These are phyloP conservation scores for Rhizoclosmatium sp. DNA, from an alignment of 192 early-diverging fungal species.

Conservation along the genomic window DNA sequence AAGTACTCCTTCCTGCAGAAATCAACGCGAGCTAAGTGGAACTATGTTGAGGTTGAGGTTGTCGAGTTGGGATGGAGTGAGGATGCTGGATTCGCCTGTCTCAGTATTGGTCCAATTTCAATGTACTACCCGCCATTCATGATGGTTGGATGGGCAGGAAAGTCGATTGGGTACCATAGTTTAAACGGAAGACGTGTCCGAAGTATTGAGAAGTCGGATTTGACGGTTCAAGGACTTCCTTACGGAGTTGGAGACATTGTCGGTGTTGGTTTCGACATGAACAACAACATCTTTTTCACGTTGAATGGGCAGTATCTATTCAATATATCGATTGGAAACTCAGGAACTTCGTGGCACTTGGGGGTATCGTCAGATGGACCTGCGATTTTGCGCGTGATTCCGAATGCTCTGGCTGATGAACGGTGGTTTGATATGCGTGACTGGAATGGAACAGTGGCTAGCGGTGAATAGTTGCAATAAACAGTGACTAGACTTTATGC, in stretches of 20 bases:
- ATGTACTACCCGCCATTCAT: conserved; percentile 14
- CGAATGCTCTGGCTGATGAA: not conserved
- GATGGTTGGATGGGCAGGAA: conserved; percentile 2
- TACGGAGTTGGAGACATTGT: conserved; percentile 7
- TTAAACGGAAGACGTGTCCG: not conserved
- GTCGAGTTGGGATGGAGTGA: not conserved
- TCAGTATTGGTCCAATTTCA: conserved; percentile 2
- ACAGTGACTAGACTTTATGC: too few species aligned
- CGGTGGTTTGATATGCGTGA: not conserved
- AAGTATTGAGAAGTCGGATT: not conserved
- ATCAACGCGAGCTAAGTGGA: not conserved
- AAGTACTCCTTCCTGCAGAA: conserved; percentile 1
- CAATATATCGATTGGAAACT: not conserved
- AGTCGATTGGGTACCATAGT: not conserved
- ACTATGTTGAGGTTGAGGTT: conserved; percentile 21
- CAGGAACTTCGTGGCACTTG: not conserved
- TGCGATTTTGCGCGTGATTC: not conserved
- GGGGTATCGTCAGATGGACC: conserved; percentile 14
- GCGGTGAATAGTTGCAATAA: too few species aligned
- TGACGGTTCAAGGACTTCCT: conserved; percentile 3
- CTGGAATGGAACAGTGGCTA: too few species aligned
- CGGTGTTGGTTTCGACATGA: not conserved
- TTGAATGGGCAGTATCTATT: conserved; percentile 12
- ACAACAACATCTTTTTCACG: conserved; percentile 12
- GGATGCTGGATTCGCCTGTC: conserved; percentile 7